Evolutionary conservation across 192 early-diverging fungal genomes (phyloP), one percentile per base, ranked within the genome.

Genomic region (Coemansia sp.): DNA sequence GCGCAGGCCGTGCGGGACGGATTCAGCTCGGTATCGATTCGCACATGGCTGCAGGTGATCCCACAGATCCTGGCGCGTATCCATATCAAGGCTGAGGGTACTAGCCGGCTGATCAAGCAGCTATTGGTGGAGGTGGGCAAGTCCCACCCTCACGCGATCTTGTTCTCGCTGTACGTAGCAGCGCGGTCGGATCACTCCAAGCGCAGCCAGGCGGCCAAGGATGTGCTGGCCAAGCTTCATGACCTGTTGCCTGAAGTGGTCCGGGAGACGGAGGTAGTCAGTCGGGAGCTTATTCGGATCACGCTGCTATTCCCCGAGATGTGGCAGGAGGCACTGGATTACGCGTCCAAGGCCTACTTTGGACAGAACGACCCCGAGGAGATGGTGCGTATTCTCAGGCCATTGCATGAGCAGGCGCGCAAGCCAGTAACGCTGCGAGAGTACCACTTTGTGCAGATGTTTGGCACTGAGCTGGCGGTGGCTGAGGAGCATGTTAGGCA

Each of bases 41-140:
- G 95, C 46, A 95, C 93, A 0, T 99, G 96, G 97, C 80, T 99
- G 57, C 95, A 99, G 78, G 97, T 99, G 33, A 98, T 99, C 75
- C 97, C 97, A 18, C 96, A 98, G 84, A 80, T 99, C 27, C 95
- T 99, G 86, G 97, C 96, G 0, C 86, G 96, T 29, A 95, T 97
- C 64, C 94, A 98, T 63, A 89, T 93, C 3, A 88, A 90, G 12
- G 87, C 85, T 66, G 83, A 87, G 15, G 88, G 92, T 36, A 92
- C 96, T 0, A 91, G 95, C 38, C 76, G 87, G 27, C 79, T 99
- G 38, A 92, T 99, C 47, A 93, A 96, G 73, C 93, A 95, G 64
- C 68, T 99, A 22, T 76, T 99, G 64, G 87, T 89, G 1, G 95
- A 96, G 65, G 89, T 99, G 29, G 97, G 96, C 39, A 94, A 93